Percentiles rank a stretch among this genome's conserved stretches.
phyloP scores from a whole-genome alignment of 371 early-diverging fungal genomes.

The Parasitella parasitica region DNA sequence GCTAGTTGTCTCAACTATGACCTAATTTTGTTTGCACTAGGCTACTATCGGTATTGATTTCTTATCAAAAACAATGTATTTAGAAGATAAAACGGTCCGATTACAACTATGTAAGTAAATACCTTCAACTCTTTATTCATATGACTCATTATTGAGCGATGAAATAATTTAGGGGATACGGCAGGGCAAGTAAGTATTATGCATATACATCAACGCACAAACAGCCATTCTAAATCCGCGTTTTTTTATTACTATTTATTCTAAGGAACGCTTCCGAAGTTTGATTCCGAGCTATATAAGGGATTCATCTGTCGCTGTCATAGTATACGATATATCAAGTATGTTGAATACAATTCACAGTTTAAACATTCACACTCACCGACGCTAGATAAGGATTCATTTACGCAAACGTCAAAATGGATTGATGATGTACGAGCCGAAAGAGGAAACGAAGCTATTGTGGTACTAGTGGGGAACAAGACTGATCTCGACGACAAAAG shows the following conservation, averaged over 20 bases:
- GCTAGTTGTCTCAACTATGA: neutral
- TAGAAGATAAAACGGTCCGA: slow-evolving; percentile 95
- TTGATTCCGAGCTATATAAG: slow-evolving; percentile 99
- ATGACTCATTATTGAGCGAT: no score
- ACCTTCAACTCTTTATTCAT: no score
- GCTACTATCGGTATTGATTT: slow-evolving; percentile 99
- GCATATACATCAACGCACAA: neutral
- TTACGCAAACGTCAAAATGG: slow-evolving; percentile 95
- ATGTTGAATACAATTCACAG: neutral
- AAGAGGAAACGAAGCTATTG: slow-evolving; percentile 94
- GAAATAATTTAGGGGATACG: slow-evolving; percentile 82
- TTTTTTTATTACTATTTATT: neutral
- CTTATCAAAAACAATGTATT: slow-evolving; percentile 97
- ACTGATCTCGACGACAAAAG: slow-evolving; percentile 93
- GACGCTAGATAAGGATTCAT: slow-evolving; percentile 81
- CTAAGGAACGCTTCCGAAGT: slow-evolving; percentile 91
- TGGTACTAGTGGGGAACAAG: slow-evolving; percentile 98
- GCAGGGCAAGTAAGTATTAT: slow-evolving; percentile 86
- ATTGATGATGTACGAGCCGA: slow-evolving; percentile 96
- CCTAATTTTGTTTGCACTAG: slow-evolving; percentile 29
- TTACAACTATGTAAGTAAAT: slow-evolving; percentile 81
- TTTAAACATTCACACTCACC: neutral
- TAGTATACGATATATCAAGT: slow-evolving; percentile 87
- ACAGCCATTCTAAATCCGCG: neutral
- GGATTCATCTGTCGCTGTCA: slow-evolving; percentile 97